Base-by-base conservation (phyloP, 148 eudicot genomes). In the Limonium bicolor region DNA sequence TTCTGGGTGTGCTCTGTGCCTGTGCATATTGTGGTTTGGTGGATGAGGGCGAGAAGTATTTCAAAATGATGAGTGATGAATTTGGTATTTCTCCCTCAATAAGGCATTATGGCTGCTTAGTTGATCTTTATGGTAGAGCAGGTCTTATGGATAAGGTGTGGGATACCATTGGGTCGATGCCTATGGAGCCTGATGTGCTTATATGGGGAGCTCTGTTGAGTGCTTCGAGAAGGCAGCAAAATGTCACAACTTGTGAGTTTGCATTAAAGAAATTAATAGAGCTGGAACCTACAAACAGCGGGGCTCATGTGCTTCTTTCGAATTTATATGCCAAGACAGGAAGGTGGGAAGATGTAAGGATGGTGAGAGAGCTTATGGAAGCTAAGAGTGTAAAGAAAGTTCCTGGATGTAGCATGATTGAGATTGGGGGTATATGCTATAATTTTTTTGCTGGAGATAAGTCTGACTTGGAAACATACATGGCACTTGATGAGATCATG, bases 91-190 rank as follows among this genome's bases (percentile, higher is more conserved):
- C 16, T 22, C 71, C 71, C 38, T 44, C 14, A 21, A 60, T 55
- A 25, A 46, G 60, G 43, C 71, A 66, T 36, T 66, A 60, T 51
- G 71, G 66, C 9, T 66, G 66, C 50, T 30, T 66, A 58, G 71
- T 66, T 21, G 71, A 66, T 32, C 66, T 66, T 23, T 51, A 31
- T 18, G 62, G 58, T 4, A 55, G 62, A 29, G 58, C 58, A 16
- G 71, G 66, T 26, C 58, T 50, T 6, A 55, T 66, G 13, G 30
- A 60, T 12, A 48, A 45, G 33, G 71, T 66, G 9, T 50, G 53
- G 58, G 38, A 60, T 38, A 18, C 47, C 37, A 23, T 66, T 30
- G 31, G 51, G 4, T 50, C 54, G 4, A 55, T 66, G 71, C 71
- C 66, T 7, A 66, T 60, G 58, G 52, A 66, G 27, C 66, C 66